A percentile compares a stretch with the other conserved stretches of the same genome.
These are phyloP conservation scores for Dissophora globulifera DNA, from an alignment of 192 early-diverging fungal species.

Conservation along the genomic window DNA sequence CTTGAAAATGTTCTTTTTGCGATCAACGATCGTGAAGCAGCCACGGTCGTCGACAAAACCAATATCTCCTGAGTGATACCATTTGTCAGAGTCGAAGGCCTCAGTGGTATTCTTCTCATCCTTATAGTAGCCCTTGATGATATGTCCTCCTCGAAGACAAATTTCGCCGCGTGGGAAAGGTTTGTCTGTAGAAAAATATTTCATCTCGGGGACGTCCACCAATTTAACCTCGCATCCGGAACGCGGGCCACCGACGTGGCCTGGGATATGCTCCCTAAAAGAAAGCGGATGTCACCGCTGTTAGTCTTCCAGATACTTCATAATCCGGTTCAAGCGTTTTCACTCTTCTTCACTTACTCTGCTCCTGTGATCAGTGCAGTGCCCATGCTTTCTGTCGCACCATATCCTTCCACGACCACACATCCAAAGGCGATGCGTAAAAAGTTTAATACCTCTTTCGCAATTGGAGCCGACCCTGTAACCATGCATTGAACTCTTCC, in stretches of 20 bases:
- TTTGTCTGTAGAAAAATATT: constrained; percentile 75
- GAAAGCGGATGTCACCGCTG: too few species aligned
- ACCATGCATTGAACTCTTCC: constrained; percentile 69
- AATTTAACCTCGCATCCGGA: constrained; percentile 73
- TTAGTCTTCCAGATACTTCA: too few species aligned
- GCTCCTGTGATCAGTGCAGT: constrained; percentile 45
- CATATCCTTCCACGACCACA: constrained; percentile 68
- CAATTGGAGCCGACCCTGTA: constrained; percentile 75
- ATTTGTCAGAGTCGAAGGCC: constrained; percentile 79
- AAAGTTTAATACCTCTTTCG: constrained; percentile 70
- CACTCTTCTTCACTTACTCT: constrained; percentile 20
- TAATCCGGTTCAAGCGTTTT: too few species aligned
- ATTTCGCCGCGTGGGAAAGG: constrained; percentile 90
- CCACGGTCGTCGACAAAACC: constrained; percentile 72
- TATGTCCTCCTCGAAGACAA: constrained; percentile 73
- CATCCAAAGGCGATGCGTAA: constrained; percentile 71
- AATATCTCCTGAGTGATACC: constrained; percentile 87
- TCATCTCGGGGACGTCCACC: constrained; percentile 87
- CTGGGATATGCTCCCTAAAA: constrained; percentile 71
- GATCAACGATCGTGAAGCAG: constrained; percentile 78
- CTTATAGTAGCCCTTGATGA: constrained; percentile 87
- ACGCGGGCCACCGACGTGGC: constrained; percentile 80
- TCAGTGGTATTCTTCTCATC: constrained; percentile 80
- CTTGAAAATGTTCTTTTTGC: constrained; percentile 84
- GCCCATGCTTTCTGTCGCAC: constrained; percentile 56